Conservation (phyloP, 441 rosid genomes). For the Dalechampia spathulata region DNA sequence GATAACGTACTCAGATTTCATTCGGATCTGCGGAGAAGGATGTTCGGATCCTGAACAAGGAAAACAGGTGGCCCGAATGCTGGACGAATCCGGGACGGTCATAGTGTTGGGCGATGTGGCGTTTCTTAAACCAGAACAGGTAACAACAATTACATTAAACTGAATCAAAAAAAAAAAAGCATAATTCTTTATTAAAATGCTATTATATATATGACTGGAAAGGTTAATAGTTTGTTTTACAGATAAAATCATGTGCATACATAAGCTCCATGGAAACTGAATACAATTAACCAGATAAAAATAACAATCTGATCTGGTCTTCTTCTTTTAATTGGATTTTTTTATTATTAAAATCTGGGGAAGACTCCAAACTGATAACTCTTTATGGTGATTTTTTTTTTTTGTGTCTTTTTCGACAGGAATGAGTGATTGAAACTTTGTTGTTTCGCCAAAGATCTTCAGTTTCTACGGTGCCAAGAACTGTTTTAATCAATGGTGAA, state of each 20-base stretch:
- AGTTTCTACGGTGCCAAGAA: slow-evolving; percentile 29
- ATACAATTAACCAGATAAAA: slow-evolving; percentile 27
- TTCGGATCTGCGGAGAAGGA: slow-evolving; percentile 50
- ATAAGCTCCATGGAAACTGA: slow-evolving; percentile 26
- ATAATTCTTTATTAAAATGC: no score
- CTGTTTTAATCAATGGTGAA: slow-evolving; percentile 17
- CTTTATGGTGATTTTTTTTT: slow-evolving; percentile 33
- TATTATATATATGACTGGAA: not conserved
- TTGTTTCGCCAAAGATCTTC: slow-evolving; percentile 21
- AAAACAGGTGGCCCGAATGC: slow-evolving; percentile 38
- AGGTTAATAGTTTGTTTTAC: slow-evolving; percentile 19
- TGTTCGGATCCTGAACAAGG: slow-evolving; percentile 61
- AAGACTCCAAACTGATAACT: slow-evolving; percentile 62
- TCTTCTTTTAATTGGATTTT: not conserved
- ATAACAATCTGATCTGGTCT: not conserved
- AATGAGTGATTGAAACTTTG: slow-evolving; percentile 31
- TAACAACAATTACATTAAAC: slow-evolving; percentile 13
- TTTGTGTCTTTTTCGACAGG: slow-evolving; percentile 52
- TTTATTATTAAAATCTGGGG: slow-evolving; percentile 5
- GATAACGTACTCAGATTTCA: slow-evolving; percentile 54
- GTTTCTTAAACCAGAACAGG: slow-evolving; percentile 75
- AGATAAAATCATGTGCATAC: slow-evolving; percentile 25
- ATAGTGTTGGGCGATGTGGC: slow-evolving; percentile 64
- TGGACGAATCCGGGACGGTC: slow-evolving; percentile 78
- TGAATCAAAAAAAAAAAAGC: no score